Conservation (phyloP, 2,329 filamentous ascomycete species). For the Macrophomina pseudophaseolina region DNA sequence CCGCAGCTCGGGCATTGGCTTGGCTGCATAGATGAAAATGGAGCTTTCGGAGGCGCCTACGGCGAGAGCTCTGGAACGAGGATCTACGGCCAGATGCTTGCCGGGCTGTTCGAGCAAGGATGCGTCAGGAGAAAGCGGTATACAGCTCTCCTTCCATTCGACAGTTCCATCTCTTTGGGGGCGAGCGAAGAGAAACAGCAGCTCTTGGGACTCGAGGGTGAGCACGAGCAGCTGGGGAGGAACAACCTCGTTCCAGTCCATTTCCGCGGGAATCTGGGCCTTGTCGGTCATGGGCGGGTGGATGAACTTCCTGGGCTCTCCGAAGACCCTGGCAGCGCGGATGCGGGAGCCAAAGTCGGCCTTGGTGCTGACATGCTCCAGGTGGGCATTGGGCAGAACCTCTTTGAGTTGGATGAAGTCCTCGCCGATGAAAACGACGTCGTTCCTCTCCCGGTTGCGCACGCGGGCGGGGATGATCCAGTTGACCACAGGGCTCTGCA, state of each 20-base stretch:
- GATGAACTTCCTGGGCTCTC: conserved; percentile 42
- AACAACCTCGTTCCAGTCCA: conserved; percentile 39
- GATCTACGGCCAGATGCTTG: conserved; percentile 77
- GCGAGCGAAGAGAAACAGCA: conserved; percentile 76
- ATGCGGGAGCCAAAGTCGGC: conserved; percentile 80
- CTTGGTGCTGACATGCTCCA: conserved; percentile 76
- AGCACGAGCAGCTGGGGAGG: conserved; percentile 84
- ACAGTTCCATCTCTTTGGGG: conserved; percentile 50
- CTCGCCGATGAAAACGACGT: conserved; percentile 86
- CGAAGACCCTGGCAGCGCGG: conserved; percentile 77
- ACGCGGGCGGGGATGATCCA: conserved; percentile 82
- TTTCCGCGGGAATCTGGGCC: conserved; percentile 40
- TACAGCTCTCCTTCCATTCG: conserved; percentile 66
- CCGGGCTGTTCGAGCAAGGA: conserved; percentile 62
- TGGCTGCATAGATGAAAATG: conserved; percentile 74
- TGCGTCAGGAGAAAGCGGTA: conserved; percentile 63
- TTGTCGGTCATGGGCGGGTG: conserved; percentile 22
- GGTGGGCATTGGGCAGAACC: conserved; percentile 69
- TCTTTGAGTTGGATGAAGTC: conserved; percentile 82
- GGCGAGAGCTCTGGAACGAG: conserved; percentile 67
- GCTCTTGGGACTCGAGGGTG: conserved; percentile 72
- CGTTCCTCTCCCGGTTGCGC: conserved; percentile 71
- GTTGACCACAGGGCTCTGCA: conserved; percentile 75
- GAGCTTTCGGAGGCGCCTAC: conserved; percentile 72
- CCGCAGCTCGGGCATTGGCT: conserved; percentile 59